Base-by-base conservation (phyloP, 2,329 filamentous ascomycete species). In the Alternaria consortialis region DNA sequence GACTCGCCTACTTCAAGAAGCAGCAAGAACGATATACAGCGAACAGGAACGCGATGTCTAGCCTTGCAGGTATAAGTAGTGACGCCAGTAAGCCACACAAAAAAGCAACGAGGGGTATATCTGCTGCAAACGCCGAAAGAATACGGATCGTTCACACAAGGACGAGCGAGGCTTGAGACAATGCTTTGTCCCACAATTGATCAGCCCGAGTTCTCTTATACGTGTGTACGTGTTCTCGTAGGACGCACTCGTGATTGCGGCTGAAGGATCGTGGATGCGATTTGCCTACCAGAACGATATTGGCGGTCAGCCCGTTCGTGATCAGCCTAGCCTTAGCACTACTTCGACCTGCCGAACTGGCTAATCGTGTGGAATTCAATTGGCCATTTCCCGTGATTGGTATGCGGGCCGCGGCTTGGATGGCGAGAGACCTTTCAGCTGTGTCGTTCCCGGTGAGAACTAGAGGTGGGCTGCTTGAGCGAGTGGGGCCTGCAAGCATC, bases 101-200 rank as follows among this genome's bases (percentile, higher is more conserved):
- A 50, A 56, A 50, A 56, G 43, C 29, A 56, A 51, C 44, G 46
- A 56, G 44, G 54, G 54, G 54, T 56, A 56, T 43, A 37, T 29
- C 36, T 48, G 37, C 54, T 31, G 20, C 36, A 15, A 40, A 20
- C 29, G 31, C 53, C 27, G 20, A 39, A 17, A 11, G 20, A 51
- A 17, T 12, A 29, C 23, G 6, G 27, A 9, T 29, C 9, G 34
- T 52, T 39, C 23, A 37, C 36, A 40, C 23, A 37, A 17, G 34
- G 25, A 52, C 9, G 34, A 39, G 12, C 20, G 20, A 20, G 32
- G 32, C 3, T 20, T 36, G 12, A 34, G 31, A 32, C 46, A 34
- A 50, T 36, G 4, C 17, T 27, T 15, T 25, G 43, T 47, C 27
- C 43, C 43, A 47, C 32, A 36, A 25, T 32, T 0, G 17, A 27